Conservation (phyloP, 768 basidiomycete species). For the Phylloporus rhodoxanthus region DNA sequence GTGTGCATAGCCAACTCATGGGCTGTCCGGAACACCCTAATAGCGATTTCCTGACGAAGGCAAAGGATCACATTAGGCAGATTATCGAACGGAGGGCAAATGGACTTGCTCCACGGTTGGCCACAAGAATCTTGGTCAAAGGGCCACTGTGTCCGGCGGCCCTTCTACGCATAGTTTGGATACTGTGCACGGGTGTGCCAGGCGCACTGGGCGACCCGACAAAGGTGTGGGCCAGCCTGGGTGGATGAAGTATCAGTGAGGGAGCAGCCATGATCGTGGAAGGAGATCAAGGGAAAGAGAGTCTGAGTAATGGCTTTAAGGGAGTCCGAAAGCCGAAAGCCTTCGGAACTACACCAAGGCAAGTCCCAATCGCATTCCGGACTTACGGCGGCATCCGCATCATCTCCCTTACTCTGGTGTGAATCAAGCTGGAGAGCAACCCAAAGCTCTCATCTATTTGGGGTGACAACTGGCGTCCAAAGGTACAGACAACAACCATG, state of each 20-base stretch:
- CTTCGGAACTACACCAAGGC: background rate
- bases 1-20: constrained; percentile 99
- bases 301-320: constrained; percentile 5
- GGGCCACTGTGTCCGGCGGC: constrained; percentile 87
- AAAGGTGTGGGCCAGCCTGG: constrained; percentile 68
- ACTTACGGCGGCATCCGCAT: constrained; percentile 32
- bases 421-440: background rate
- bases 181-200: constrained; percentile 83
- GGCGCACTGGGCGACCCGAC: constrained; percentile 70
- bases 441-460: background rate
- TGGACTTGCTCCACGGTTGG: constrained; percentile 77
- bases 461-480: background rate
- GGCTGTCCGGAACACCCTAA: constrained; percentile 95
- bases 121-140: constrained; percentile 86
- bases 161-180: constrained; percentile 87
- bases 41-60: constrained; percentile 83
- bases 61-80: constrained; percentile 2
- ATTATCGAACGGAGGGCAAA: constrained; percentile 4
- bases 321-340: background rate
- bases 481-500: background rate
- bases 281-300: constrained; percentile 7
- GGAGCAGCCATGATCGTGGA: constrained; percentile 24
- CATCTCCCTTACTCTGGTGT: constrained; percentile 6
- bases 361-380: constrained; percentile 15
- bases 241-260: constrained; percentile 53